phyloP scores from a whole-genome alignment of 2,329 filamentous ascomycete genomes.

The Aureobasidium subglaciale region DNA sequence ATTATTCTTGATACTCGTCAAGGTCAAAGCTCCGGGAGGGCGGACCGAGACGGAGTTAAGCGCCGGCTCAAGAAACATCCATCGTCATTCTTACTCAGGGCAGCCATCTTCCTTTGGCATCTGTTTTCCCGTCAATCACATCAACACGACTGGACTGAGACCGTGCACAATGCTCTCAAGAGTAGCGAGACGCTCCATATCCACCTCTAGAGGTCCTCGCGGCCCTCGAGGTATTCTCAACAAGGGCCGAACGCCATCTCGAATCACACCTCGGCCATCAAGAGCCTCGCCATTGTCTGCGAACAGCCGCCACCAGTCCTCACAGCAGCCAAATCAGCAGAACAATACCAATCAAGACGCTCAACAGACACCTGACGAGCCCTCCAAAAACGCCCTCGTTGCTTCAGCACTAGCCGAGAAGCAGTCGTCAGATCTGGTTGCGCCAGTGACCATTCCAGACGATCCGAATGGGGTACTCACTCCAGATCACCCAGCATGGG shows the following conservation, averaged over 20 bases:
- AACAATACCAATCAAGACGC: constrained; percentile 10
- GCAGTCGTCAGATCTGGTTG: constrained; percentile 44
- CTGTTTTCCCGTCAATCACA: not conserved
- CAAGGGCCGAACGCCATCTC: constrained; percentile 9
- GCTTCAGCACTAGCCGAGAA: constrained; percentile 40
- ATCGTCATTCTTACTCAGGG: constrained; percentile 1
- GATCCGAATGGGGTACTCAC: constrained; percentile 54
- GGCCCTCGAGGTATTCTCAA: constrained; percentile 19
- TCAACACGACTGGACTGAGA: constrained; percentile 9
- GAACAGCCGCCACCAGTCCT: constrained; percentile 9
- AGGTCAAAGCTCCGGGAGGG: not conserved
- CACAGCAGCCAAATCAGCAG: constrained; percentile 11
- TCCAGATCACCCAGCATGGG: constrained; percentile 50
- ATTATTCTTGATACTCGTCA: constrained; percentile 11
- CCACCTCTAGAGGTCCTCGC: constrained; percentile 19
- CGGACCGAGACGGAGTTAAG: constrained; percentile 5
- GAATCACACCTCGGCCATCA: not conserved
- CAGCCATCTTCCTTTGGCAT: not conserved
- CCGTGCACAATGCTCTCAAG: constrained; percentile 17
- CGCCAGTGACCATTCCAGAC: constrained; percentile 55
- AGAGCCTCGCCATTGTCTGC: not conserved
- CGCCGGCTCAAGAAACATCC: not conserved
- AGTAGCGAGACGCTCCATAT: constrained; percentile 10
- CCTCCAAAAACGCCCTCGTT: constrained; percentile 35
- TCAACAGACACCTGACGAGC: constrained; percentile 19